Base-by-base conservation (phyloP, 163 green algal species). In the Chloroidium sp. region DNA sequence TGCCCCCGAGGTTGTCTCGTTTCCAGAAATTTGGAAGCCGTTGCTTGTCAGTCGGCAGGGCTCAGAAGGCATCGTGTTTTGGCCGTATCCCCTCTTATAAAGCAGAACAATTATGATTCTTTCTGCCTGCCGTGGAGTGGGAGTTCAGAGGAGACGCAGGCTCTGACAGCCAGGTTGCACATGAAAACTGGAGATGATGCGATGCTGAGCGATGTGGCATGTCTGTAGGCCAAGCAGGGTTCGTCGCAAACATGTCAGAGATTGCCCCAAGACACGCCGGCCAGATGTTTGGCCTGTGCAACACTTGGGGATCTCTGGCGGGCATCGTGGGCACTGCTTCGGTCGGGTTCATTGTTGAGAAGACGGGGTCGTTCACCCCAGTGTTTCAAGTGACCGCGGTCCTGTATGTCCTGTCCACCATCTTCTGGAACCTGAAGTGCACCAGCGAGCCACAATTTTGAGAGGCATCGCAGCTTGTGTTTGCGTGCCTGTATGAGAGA, bases 211-310 rank as follows among this genome's bases (percentile, higher is more conserved):
- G 36, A 36, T 36, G 36, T 36, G 36, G 36, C 12, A 4, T 78
- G 13, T 67, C 0, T 76, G 80, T 83, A 89, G 85, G 86, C 60
- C 87, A 91, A 77, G 92, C 91, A 4, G 92, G 92, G 0, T 97
- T 97, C 86, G 93, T 97, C 13, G 92, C 93, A n/a, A 97, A 97
- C 86, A 97, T 97, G 90, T 92, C 87, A 2, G 94, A 97, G 83
- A 91, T 97, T 74, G 94, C 94, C 3, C 93, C 93, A 1, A 79
- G 84, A 2, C 82, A 92, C n/a, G 92, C 92, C 0, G 92, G 92
- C 58, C 90, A 91, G 85, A 89, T 97, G 74, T 97, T 97, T 85
- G 93, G 94, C n/a, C 86, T 97, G 4, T 95, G 90, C 85, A 97
- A 96, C 87, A 97, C 92, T 1, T 95, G 97, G 89, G 94, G 93